Percentiles rank a stretch among this genome's conserved stretches.
Evolutionary conservation across 192 early-diverging fungal species (phyloP).

Genomic region (Entrophospora sp.): DNA sequence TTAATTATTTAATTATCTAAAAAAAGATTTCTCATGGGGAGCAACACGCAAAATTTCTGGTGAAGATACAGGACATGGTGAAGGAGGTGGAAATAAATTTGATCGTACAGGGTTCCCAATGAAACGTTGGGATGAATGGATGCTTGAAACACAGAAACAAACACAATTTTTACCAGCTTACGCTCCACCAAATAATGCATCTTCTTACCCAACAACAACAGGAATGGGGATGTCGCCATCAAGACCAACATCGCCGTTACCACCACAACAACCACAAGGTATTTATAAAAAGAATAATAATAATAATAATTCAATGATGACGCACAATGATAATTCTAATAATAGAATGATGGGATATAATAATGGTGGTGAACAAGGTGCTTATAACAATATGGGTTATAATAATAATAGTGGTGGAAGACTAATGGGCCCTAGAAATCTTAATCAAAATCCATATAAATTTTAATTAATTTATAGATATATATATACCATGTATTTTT

Average conservation of each 20-base stretch:
- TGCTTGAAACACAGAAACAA: background rate
- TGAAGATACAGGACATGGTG: conserved; percentile 58
- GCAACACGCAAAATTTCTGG: conserved; percentile 67
- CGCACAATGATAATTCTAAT: too few species aligned
- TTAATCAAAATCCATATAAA: too few species aligned
- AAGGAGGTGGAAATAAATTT: conserved; percentile 63
- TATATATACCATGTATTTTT: too few species aligned
- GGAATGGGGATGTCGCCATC: background rate
- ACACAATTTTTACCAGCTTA: background rate
- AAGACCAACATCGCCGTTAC: too few species aligned
- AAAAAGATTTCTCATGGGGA: conserved; percentile 74
- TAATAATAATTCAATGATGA: too few species aligned
- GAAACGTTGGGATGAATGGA: conserved; percentile 53
- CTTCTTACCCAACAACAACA: background rate
- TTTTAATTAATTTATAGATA: too few species aligned
- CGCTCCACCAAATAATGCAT: background rate
- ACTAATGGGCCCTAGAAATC: background rate
- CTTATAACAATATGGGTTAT: background rate
- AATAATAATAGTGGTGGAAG: background rate
- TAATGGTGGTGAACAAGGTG: too few species aligned
- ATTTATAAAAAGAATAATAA: too few species aligned
- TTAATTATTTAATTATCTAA: background rate
- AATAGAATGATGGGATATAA: too few species aligned
- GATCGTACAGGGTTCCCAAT: conserved; percentile 47
- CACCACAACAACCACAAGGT: too few species aligned